Evolutionary conservation across 2,329 filamentous ascomycete genomes (phyloP), one percentile per base, ranked within the genome.

Genomic region (Sphaerulina populicola): DNA sequence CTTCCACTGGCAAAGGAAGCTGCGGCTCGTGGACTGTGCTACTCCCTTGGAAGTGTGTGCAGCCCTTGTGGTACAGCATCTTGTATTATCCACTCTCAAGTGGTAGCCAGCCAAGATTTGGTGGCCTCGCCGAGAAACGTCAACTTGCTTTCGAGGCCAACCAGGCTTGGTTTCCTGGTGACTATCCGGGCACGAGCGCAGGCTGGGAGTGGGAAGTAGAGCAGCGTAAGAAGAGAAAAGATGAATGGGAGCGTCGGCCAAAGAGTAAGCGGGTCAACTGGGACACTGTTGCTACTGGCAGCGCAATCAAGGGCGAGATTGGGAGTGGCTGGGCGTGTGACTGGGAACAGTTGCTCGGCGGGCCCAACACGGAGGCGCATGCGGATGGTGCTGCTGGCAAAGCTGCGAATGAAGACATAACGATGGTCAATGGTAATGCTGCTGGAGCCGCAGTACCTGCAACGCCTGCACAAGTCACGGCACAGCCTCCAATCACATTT

Each of bases 31-130:
- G 89, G 88, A 93, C 83, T 0, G 66, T 97, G 1, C 74, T 97
- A 21, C 77, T 93, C 2, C 93, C 93, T 0, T 96, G 91, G 88
- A 89, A 87, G 64, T 95, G 87, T 61, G 85, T 97, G 33, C 74
- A 81, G 33, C 81, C 88, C 0, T 75, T 96, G 30, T 98, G 93
- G 93, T 85, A 91, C 61, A 82, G 81, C 42, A 71, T 97, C 11
- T 84, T 94, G 70, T 88, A 88, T 64, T 88, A 83, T 53, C 87
- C 88, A 0, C 74, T 94, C 0, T 85, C 82, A 0, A 85, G 82
- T 1, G 89, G 89, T 6, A 83, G 85, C 0, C 94, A 88, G 53
- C 85, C 88, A 1, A 77, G 84, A 21, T 88, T 94, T 59, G 91
- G 87, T 1, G 91, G 93, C 0, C 63, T 96, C 30, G 77, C 87